A percentile compares a stretch with the other conserved stretches of the same genome.
Conservation (phyloP, 108 stramenopile species). For the Skeletonema marinoi region DNA sequence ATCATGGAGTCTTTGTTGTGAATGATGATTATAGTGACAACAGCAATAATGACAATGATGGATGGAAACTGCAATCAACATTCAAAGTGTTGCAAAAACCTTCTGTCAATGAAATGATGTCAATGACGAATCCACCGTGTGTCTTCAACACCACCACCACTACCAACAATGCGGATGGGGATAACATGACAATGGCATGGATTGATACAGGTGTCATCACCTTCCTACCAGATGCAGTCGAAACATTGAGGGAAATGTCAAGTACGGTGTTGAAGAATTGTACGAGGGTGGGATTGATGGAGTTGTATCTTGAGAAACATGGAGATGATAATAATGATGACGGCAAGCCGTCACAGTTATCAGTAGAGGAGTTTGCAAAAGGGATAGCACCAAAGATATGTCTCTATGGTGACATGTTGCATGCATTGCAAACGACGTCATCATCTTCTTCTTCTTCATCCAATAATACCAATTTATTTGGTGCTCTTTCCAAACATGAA, state of each 20-base stretch:
- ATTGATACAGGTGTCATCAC: constrained; percentile 82
- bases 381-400: constrained; percentile 21
- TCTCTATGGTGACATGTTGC: constrained; percentile 38
- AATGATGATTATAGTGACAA: constrained; percentile 3
- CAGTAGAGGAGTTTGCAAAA: constrained; percentile 46
- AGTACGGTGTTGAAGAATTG: constrained; percentile 32
- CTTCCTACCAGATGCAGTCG: constrained; percentile 64
- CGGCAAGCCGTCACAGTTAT: background rate
- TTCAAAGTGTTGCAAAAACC: constrained; percentile 73
- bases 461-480: constrained; percentile 8
- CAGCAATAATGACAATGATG: background rate
- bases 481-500: constrained; percentile 40
- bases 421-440: constrained; percentile 36
- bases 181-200: constrained; percentile 51
- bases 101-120: constrained; percentile 42
- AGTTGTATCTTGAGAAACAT: constrained; percentile 26
- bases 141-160: constrained; percentile 8
- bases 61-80: constrained; percentile 13
- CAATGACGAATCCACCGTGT: constrained; percentile 19
- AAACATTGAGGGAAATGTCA: constrained; percentile 44
- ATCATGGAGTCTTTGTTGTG: constrained; percentile 86
- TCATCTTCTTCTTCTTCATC: background rate
- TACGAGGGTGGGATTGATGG: constrained; percentile 48
- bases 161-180: background rate
- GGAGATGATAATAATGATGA: background rate